phyloP scores from a whole-genome alignment of 257 asterid species.

The Capsicum rhomboideum region DNA sequence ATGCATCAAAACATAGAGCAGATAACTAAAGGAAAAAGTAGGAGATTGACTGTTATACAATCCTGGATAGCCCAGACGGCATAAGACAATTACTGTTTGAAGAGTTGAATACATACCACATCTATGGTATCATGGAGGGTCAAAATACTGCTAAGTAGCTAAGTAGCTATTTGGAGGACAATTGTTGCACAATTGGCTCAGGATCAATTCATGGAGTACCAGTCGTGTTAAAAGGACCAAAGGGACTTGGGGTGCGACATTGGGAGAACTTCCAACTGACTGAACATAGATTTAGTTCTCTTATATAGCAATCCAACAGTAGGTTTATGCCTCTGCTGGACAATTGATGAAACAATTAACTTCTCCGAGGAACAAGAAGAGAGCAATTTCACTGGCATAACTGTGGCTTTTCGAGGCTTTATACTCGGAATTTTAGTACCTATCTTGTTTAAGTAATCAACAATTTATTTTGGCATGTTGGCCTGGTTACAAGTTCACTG shows the following conservation, averaged over 20 bases:
- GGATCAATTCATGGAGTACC: background rate
- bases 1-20: background rate
- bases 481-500: constrained; percentile 39
- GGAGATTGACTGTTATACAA: background rate
- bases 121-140: background rate
- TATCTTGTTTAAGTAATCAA: constrained; percentile 95
- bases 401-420: constrained; percentile 94
- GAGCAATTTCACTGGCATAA: background rate
- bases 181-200: background rate
- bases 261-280: too few relatives aligned
- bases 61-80: background rate
- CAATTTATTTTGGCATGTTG: constrained; percentile 94
- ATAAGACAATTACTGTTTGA: background rate
- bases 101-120: background rate
- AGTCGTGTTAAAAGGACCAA: too few relatives aligned
- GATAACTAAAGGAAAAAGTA: background rate
- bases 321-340: background rate
- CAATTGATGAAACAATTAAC: background rate
- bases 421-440: constrained; percentile 85
- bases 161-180: background rate
- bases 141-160: background rate
- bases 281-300: background rate
- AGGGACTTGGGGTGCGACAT: too few relatives aligned
- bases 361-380: background rate
- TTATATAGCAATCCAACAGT: background rate